Base-by-base conservation (phyloP, 2,329 filamentous ascomycete species). In the Cladophialophora chaetospira region DNA sequence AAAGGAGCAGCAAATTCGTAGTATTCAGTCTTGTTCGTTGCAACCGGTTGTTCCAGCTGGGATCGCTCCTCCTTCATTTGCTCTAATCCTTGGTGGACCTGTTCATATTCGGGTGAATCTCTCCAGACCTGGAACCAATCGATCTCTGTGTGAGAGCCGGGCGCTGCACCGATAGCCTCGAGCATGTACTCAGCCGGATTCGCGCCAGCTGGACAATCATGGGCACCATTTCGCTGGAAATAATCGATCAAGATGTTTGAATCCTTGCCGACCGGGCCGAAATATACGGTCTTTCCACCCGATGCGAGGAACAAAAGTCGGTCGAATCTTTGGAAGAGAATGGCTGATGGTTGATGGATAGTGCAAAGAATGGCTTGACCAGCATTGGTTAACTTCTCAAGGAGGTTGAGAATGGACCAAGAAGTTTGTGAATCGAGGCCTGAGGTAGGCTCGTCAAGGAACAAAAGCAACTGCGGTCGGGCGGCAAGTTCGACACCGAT, bases 401-500 rank as follows among this genome's bases (percentile, higher is more conserved):
- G 71, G 66, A 88, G 83, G 0, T 79, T 72, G 33, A 81, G 79
- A 47, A 87, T 87, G 1, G 84, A 80, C 79, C 83, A 88, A 0
- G 84, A 81, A 43, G 78, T 82, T 69, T 87, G 81, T 0, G 78
- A 81, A 66, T 88, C 86, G 3, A 88, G 79, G 45, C 85, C 85
- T 23, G 78, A 73, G 69, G 77, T 79, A 3, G 83, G 83, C 71
- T 97, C 92, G 65, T 89, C 86, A 10, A 89, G 70, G 74, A 89
- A 89, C 31, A 89, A 77, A 0, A 88, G 73, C 0, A 88, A 77
- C 21, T 79, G 82, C 0, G 86, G 86, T 66, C 87, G 83, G 0
- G 86, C 85, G 4, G 85, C 86, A 1, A 89, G 82, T 71, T 97
- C 93, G 13, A 97, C 92, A 73, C 91, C 93, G 62, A 97, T 96